phyloP scores from a whole-genome alignment of 495 filamentous ascomycete genomes.

The Neurospora sp. region DNA sequence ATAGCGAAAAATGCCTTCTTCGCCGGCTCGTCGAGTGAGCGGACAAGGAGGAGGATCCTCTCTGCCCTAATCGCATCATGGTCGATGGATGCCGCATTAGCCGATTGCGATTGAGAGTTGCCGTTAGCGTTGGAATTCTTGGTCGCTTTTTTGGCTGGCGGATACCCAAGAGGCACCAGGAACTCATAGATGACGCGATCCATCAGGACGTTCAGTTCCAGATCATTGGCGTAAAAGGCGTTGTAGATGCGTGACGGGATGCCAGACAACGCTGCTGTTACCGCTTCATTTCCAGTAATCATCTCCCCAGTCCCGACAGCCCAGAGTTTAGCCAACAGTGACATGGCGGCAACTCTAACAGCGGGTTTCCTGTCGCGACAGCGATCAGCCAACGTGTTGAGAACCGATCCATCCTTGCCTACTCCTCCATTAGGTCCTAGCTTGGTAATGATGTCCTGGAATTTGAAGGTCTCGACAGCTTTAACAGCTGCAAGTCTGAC shows the following conservation, averaged over 20 bases:
- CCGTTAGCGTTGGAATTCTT: constrained; percentile 43
- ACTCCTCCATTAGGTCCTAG: constrained; percentile 66
- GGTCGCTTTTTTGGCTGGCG: constrained; percentile 52
- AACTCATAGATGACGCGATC: constrained; percentile 82
- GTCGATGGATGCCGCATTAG: constrained; percentile 43
- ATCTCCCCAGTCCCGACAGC: constrained; percentile 83
- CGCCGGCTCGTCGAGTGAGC: constrained; percentile 65
- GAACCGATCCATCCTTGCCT: constrained; percentile 54
- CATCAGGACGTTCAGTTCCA: constrained; percentile 70
- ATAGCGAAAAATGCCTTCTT: constrained; percentile 85
- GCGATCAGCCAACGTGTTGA: constrained; percentile 75
- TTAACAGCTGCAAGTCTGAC: constrained; percentile 82
- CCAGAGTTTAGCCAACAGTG: constrained; percentile 76
- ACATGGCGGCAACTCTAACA: constrained; percentile 80
- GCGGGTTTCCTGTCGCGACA: constrained; percentile 76
- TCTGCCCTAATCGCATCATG: constrained; percentile 78
- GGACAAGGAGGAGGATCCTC: constrained; percentile 71
- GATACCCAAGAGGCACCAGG: constrained; percentile 76
- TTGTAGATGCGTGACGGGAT: constrained; percentile 82
- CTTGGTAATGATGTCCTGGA: constrained; percentile 70
- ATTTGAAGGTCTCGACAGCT: constrained; percentile 64
- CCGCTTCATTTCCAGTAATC: constrained; percentile 66
- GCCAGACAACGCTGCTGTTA: constrained; percentile 59
- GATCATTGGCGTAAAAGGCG: constrained; percentile 82
- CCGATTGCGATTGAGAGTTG: constrained; percentile 45